Evolutionary conservation across 805 yeast genomes (phyloP), one percentile per base, ranked within the genome.

Genomic region (Candida pseudoglaebosa): DNA sequence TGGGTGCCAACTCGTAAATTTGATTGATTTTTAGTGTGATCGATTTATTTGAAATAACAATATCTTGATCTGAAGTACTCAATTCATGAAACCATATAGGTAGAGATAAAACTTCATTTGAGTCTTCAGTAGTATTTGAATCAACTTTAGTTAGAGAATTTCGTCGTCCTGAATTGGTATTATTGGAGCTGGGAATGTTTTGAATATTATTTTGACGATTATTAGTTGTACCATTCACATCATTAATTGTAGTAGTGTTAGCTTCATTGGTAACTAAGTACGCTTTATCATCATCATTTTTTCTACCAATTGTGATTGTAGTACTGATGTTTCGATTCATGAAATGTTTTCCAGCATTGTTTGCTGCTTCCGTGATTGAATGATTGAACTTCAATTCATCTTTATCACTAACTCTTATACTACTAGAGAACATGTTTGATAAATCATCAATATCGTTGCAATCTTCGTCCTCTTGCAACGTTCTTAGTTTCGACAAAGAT

Each of bases 11-110:
- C 56, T 87, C 95, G 16, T 87, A 90, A 5, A 86, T 60, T 51
- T 84, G 86, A 13, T 95, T 96, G n/a, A 71, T 78, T 38, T 67
- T 65, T 1, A 85, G 75, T 0, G 86, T 83, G 0, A 86, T 46
- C 3, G 77, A 62, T 0, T 65, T 52, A 14, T 80, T 59, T 52
- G 87, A 90, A 1, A 89, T 52, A 33, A 83, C 56, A 2, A 89
- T 84, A 26, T 76, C 77, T 26, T 79, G 80, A 1, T 64, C 31
- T 1, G 80, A 76, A 0, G 73, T 66, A 17, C 86, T 61, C 3
- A 75, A 48, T 45, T 89, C 96, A 53, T 90, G 97, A 48, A 85
- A 73, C 70, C 80, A 68, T n/a, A 66, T 59, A 4, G 72, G 70
- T 43, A 74, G 41, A 36, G 65, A 73, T 2, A 67, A 56, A 0